Base-by-base conservation (phyloP, 257 asterid species). In the Ilex aquifolium region DNA sequence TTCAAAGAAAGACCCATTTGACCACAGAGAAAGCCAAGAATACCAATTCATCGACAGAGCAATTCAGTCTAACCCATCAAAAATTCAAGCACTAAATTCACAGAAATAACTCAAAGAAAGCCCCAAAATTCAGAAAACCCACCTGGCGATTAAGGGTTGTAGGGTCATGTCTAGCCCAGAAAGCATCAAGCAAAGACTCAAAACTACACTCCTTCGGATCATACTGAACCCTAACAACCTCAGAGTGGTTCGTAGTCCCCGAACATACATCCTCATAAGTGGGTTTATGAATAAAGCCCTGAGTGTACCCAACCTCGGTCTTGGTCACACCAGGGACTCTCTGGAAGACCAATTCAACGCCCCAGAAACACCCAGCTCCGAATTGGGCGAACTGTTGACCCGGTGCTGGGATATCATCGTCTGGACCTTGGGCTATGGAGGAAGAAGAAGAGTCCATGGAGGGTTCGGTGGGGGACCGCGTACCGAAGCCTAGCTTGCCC, bases 361-460 rank as follows among this genome's bases (percentile, higher is more conserved):
- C 99, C 99, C 99, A 92, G 79, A 92, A 92, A 31, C 99, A 92
- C 10, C 99, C 97, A 14, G 91, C 88, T 42, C 97, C 97, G 74
- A 92, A 89, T 73, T 92, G 99, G 30, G 91, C 94, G 65, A 92
- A 80, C 64, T 76, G 74, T 65, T 83, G 90, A 13, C 97, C 97
- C 21, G 95, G 87, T 0, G 85, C 84, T 0, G 97, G 95, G 13
- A 61, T 54, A 32, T 92, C 96, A 48, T 79, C 85, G 69, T 92
- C 99, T 13, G 95, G 88, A 32, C 91, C 88, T 71, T 82, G 91
- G 5, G 94, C 77, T 52, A 86, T 77, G 15, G 70, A 50, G 65
- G 90, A 59, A n/a, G 95, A 51, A 32, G 86, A 65, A 58, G 90
- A 64, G 66, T 82, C 89, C 59, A 66, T 74, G 50, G 88, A 48